Percentiles rank a stretch among this genome's conserved stretches.
These are phyloP conservation scores for Ogataea paraovalis DNA, from an alignment of 805 yeast species.

Conservation along the genomic window DNA sequence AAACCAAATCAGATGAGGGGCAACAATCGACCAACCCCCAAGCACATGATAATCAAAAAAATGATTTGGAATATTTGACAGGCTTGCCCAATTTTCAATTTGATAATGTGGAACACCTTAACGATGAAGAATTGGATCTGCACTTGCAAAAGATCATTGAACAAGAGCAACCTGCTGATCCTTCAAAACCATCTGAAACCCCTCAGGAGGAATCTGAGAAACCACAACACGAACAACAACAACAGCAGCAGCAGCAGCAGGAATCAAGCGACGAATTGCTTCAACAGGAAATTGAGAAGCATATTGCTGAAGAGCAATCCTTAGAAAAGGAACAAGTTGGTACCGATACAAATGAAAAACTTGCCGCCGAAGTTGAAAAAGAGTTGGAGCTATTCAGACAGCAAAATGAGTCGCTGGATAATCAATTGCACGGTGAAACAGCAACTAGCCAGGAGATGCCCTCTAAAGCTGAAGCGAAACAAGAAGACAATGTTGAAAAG, in stretches of 20 bases:
- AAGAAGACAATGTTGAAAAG: neutral
- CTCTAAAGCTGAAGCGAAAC: neutral
- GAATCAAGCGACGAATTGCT: conserved; percentile 5
- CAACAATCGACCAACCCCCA: neutral
- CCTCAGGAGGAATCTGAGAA: neutral
- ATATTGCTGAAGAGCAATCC: neutral
- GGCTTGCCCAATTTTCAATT: conserved; percentile 24
- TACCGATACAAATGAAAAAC: neutral
- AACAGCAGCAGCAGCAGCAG: neutral
- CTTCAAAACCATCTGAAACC: neutral
- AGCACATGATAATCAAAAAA: neutral
- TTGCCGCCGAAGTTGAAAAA: conserved; percentile 3
- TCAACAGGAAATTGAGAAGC: conserved; percentile 3
- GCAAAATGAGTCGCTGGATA: neutral
- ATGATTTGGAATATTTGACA: conserved; percentile 22
- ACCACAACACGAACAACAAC: neutral
- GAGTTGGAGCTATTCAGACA: conserved; percentile 5
- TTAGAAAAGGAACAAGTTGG: neutral
- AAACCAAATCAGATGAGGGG: neutral
- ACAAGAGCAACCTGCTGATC: conserved; percentile 2
- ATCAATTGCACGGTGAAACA: neutral
- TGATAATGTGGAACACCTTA: conserved; percentile 21
- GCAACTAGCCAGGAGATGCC: neutral
- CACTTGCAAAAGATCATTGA: conserved; percentile 27
- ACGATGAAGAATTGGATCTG: conserved; percentile 28